phyloP scores from a whole-genome alignment of 768 basidiomycete genomes.

The Boletus speciosus region DNA sequence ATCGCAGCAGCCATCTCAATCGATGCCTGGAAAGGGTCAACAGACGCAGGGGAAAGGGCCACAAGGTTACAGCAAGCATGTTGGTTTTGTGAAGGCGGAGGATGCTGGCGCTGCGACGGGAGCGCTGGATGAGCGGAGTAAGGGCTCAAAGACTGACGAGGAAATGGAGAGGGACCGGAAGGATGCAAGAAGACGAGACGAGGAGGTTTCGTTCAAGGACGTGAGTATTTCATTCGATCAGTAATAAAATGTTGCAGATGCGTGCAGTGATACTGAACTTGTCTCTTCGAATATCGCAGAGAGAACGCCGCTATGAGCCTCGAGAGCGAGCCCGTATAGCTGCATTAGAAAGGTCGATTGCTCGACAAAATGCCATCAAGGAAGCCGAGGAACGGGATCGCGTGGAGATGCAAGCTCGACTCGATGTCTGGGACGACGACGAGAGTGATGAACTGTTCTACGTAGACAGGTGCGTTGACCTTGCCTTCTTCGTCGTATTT shows the following conservation, averaged over 20 bases:
- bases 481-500: not conserved
- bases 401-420: slow-evolving; percentile 71
- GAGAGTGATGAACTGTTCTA: slow-evolving; percentile 93
- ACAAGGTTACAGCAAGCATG: slow-evolving; percentile 76
- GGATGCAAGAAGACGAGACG: slow-evolving; percentile 70
- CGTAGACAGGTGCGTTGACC: slow-evolving; percentile 68
- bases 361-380: slow-evolving; percentile 63
- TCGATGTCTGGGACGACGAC: slow-evolving; percentile 91
- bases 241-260: not conserved
- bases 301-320: slow-evolving; percentile 91
- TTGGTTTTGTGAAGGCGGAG: slow-evolving; percentile 77
- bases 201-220: slow-evolving; percentile 82
- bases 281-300: slow-evolving; percentile 41
- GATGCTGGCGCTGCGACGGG: slow-evolving; percentile 39
- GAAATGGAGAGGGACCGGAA: slow-evolving; percentile 82
- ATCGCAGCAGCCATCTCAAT: slow-evolving; percentile 34
- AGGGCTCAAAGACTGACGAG: slow-evolving; percentile 72
- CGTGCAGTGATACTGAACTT: not conserved
- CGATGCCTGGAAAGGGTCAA: slow-evolving; percentile 36
- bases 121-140: slow-evolving; percentile 35
- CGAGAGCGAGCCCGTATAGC: slow-evolving; percentile 81
- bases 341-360: slow-evolving; percentile 70
- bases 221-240: slow-evolving; percentile 45
- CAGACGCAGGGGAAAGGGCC: slow-evolving; percentile 62
- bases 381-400: slow-evolving; percentile 81